Conservation (phyloP, 2,329 filamentous ascomycete genomes). For the Monosporascus sp. region DNA sequence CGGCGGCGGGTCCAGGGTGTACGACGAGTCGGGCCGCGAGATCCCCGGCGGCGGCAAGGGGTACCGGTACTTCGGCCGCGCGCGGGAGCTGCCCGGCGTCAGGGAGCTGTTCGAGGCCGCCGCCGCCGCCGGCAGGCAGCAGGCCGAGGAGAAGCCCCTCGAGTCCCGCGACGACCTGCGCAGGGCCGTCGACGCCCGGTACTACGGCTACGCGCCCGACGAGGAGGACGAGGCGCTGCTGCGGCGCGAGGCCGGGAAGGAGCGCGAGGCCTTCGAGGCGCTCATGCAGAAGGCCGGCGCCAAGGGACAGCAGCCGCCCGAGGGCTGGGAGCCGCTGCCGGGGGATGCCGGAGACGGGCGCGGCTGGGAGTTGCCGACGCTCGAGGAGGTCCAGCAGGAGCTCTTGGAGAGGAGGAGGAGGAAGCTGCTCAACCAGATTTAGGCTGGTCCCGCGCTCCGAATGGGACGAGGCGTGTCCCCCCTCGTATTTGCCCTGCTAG, state of each 20-base stretch:
- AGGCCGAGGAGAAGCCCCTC: conserved; percentile 54
- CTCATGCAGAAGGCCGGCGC: conserved; percentile 55
- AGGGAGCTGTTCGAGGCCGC: conserved; percentile 93
- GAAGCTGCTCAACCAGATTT: conserved; percentile 77
- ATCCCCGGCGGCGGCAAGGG: conserved; percentile 76
- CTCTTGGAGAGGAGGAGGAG: conserved; percentile 79
- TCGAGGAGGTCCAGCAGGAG: conserved; percentile 92
- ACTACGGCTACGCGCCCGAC: conserved; percentile 91
- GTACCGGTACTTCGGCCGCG: conserved; percentile 90
- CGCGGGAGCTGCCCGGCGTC: conserved; percentile 84
- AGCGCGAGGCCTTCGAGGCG: conserved; percentile 71
- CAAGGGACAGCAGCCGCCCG: conserved; percentile 51
- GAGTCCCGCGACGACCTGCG: conserved; percentile 66
- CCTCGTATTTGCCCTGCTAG: too few relatives aligned
- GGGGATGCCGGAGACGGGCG: conserved; percentile 81
- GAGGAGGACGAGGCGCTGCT: conserved; percentile 83
- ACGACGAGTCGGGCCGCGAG: conserved; percentile 68
- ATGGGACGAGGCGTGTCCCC: too few relatives aligned
- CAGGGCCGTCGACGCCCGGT: conserved; percentile 81
- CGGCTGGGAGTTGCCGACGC: conserved; percentile 75
- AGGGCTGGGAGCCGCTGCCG: conserved; percentile 79
- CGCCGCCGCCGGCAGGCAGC: conserved; percentile 39
- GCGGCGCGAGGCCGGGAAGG: conserved; percentile 76
- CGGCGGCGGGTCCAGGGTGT: conserved; percentile 53
- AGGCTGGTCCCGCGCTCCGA: conserved; percentile 10